phyloP scores from a whole-genome alignment of 2,329 filamentous ascomycete genomes.

The Talaromyces rugulosus region DNA sequence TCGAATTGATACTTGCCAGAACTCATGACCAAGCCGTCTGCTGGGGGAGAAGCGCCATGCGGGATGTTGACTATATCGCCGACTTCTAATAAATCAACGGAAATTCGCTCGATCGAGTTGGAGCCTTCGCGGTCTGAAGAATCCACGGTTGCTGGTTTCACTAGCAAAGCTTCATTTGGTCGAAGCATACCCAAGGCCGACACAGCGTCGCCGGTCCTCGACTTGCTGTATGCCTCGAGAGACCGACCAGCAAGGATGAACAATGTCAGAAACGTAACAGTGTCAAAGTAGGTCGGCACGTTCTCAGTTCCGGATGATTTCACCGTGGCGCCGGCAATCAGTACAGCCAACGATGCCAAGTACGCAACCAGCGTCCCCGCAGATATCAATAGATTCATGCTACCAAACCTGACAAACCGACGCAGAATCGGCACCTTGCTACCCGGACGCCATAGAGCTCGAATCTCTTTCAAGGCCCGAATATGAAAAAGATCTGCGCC shows the following conservation, averaged over 20 bases:
- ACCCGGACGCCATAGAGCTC: constrained; percentile 68
- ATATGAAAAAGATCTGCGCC: constrained; percentile 81
- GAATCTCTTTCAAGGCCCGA: constrained; percentile 73
- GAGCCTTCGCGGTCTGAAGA: constrained; percentile 4
- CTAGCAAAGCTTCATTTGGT: constrained; percentile 69
- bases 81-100: constrained; percentile 66
- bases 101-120: constrained; percentile 42
- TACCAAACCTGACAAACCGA: constrained; percentile 87
- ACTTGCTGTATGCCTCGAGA: constrained; percentile 81
- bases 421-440: constrained; percentile 69
- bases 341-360: constrained; percentile 71
- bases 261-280: constrained; percentile 84
- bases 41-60: constrained; percentile 78
- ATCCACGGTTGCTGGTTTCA: constrained; percentile 29
- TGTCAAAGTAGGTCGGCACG: constrained; percentile 76
- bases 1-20: constrained; percentile 67
- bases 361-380: constrained; percentile 86
- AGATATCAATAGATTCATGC: constrained; percentile 93
- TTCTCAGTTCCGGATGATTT: constrained; percentile 42
- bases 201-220: constrained; percentile 82
- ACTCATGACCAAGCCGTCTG: constrained; percentile 63
- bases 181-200: constrained; percentile 72
- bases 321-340: constrained; percentile 56
- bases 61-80: constrained; percentile 71
- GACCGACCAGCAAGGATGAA: constrained; percentile 67